Percentiles rank a stretch among this genome's conserved stretches.
phyloP scores from a whole-genome alignment of 768 basidiomycete genomes.

The Ramaria rubella region DNA sequence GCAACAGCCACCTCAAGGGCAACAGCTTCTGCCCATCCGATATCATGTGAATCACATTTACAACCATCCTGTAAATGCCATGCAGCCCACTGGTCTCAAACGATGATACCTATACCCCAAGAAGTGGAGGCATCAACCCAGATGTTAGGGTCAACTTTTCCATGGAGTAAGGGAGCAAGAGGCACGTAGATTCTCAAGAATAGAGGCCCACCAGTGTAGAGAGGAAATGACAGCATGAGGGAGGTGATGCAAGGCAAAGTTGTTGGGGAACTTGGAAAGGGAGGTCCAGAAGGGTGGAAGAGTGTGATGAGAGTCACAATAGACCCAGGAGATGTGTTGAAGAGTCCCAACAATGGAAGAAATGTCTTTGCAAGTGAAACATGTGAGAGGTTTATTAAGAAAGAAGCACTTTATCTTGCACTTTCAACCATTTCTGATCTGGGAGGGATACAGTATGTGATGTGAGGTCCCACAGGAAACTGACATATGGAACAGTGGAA shows the following conservation, averaged over 20 bases:
- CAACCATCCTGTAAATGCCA: not conserved
- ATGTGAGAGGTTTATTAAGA: not conserved
- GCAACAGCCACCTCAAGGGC: slow-evolving; percentile 1
- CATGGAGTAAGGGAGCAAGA: not conserved
- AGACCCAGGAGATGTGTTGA: not conserved
- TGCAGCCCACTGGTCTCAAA: not conserved
- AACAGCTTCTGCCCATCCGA: slow-evolving; percentile 4
- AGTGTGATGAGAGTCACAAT: not conserved
- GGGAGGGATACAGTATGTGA: not conserved
- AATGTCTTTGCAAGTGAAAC: not conserved
- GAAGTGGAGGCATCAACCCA: not conserved
- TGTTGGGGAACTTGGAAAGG: not conserved
- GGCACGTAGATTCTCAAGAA: not conserved
- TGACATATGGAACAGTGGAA: not conserved
- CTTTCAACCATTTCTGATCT: not conserved
- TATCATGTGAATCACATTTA: not conserved
- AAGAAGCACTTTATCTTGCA: not conserved
- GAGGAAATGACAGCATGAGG: not conserved
- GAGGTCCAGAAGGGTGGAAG: not conserved
- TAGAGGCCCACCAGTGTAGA: not conserved
- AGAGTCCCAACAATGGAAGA: not conserved
- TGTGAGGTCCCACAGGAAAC: not conserved
- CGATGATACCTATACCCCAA: not conserved
- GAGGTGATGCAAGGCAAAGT: not conserved
- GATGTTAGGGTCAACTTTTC: not conserved